Base-by-base conservation (phyloP, 805 yeast genomes). In the Metschnikowia gelsemii region DNA sequence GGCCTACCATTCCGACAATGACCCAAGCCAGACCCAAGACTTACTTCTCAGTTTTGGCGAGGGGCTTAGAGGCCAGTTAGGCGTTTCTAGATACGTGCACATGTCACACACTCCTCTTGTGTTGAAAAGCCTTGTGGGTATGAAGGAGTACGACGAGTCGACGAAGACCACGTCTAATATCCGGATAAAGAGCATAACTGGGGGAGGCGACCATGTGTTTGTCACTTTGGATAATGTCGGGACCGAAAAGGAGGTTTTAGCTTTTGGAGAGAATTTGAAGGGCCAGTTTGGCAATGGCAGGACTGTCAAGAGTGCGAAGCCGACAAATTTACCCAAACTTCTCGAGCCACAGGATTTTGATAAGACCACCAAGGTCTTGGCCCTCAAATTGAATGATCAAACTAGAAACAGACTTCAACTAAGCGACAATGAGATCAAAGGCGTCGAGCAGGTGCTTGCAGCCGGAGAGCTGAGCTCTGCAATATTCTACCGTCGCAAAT, bases 211-310 rank as follows among this genome's bases (percentile, higher is more conserved):
- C 47, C 96, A 90, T 55, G 67, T 70, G 0, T 71, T 82, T 32
- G 76, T 82, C 8, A 78, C 79, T 8, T 63, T 85, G 42, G 61
- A 70, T 30, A 83, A 83, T 43, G 43, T 41, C 2, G 72, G 71
- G 1, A 8, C 44, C 4, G 22, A 46, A 46, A 75, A 75, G 16
- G 88, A 84, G 55, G 83, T 88, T 16, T 59, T 83, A 27, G 75
- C 68, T 4, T 88, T 96, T 88, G 99, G 99, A 18, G 83, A 80
- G 32, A 91, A 90, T 61, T 84, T 80, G 55, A 69, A 50, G 52
- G 95, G 91, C 18, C 96, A 91, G 64, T 71, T 87, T 32, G 96
- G 95, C 9, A 87, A 81, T 55, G 95, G 96, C 21, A 84, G 84
- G 55, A 70, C 75, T 30, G 74, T 75, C 45, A 83, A 84, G 57